Evolutionary conservation across 345 rosid species (phyloP).

Genomic region (rapeseed (Brassica napus)): DNA sequence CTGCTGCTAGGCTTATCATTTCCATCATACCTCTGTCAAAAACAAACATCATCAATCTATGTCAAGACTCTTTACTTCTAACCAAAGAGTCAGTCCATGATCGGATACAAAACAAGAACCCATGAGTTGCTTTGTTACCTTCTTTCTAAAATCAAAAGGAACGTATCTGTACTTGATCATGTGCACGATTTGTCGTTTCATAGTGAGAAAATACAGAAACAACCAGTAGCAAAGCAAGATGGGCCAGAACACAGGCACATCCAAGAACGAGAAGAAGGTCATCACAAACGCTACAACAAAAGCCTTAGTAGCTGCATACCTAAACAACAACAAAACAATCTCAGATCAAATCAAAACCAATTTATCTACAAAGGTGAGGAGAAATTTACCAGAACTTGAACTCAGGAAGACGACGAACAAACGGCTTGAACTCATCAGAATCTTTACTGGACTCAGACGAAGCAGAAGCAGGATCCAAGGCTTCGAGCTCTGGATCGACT

Average conservation of each 20-base stretch:
- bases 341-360: not conserved
- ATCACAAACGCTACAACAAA: conserved; percentile 66
- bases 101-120: conserved; percentile 6
- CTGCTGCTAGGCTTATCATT: conserved; percentile 37
- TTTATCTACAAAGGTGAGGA: no score
- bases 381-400: conserved; percentile 68
- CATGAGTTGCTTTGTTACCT: conserved; percentile 36
- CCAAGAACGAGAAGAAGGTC: conserved; percentile 73
- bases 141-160: conserved; percentile 64
- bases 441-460: conserved; percentile 46
- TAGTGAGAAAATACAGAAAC: conserved; percentile 68
- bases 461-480: conserved; percentile 47
- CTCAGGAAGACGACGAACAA: conserved; percentile 81
- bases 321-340: not conserved
- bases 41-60: conserved; percentile 4
- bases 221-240: conserved; percentile 74
- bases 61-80: conserved; percentile 4
- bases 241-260: conserved; percentile 93
- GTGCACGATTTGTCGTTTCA: conserved; percentile 67
- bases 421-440: conserved; percentile 72
- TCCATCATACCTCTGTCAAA: conserved; percentile 42
- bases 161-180: conserved; percentile 67
- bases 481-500: conserved; percentile 78
- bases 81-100: not conserved
- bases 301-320: conserved; percentile 79